Conservation (phyloP, 1,284 basidiomycete species). For the Cryptococcus sp. region DNA sequence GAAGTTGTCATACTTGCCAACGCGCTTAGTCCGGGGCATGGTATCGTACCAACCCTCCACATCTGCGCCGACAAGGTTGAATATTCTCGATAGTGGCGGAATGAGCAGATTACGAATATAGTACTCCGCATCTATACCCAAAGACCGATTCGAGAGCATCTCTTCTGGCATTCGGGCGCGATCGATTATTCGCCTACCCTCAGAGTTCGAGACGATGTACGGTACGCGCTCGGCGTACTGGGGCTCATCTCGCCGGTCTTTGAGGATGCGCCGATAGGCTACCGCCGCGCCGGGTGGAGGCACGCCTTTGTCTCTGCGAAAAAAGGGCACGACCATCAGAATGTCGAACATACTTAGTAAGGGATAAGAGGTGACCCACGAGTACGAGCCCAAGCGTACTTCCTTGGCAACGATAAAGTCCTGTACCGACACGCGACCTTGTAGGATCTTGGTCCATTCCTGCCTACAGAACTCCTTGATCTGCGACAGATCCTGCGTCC, state of each 20-base stretch:
- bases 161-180: slow-evolving; percentile 78
- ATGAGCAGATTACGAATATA: slow-evolving; percentile 88
- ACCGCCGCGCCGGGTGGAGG: slow-evolving; percentile 90
- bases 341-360: not conserved
- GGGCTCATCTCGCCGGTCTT: slow-evolving; percentile 78
- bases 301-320: slow-evolving; percentile 67
- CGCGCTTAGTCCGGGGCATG: slow-evolving; percentile 64
- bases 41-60: slow-evolving; percentile 84
- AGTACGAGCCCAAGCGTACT: slow-evolving; percentile 88
- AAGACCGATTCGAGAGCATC: slow-evolving; percentile 71
- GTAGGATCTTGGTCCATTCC: slow-evolving; percentile 83
- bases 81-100: slow-evolving; percentile 84
- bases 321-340: slow-evolving; percentile 5
- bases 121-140: slow-evolving; percentile 79
- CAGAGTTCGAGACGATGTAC: slow-evolving; percentile 78
- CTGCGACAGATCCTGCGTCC: slow-evolving; percentile 79
- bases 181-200: slow-evolving; percentile 72
- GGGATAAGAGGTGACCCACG: slow-evolving; percentile 56
- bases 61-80: slow-evolving; percentile 89
- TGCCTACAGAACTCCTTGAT: slow-evolving; percentile 86
- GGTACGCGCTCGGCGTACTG: slow-evolving; percentile 93
- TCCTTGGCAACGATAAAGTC: slow-evolving; percentile 96
- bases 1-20: slow-evolving; percentile 21
- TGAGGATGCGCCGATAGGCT: slow-evolving; percentile 71
- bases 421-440: slow-evolving; percentile 76